Evolutionary conservation across 495 filamentous ascomycete species (phyloP).

Genomic region (Astrocystis sublimbata): DNA sequence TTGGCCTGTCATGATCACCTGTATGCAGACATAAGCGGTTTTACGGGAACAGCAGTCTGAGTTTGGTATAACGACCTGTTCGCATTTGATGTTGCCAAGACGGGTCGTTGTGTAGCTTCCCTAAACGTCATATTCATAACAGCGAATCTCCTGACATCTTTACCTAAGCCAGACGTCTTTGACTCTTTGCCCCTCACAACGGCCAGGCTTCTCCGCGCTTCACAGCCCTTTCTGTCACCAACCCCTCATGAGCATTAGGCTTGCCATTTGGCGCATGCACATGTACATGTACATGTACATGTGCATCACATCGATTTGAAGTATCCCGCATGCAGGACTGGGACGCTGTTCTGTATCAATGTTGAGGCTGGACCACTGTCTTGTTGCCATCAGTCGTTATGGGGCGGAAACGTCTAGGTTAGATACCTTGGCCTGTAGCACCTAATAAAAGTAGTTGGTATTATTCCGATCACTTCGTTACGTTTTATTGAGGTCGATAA

Average conservation of each 20-base stretch:
- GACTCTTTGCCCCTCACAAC: constrained; percentile 20
- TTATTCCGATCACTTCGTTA: too few species aligned
- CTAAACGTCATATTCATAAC: constrained; percentile 1
- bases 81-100: constrained; percentile 14
- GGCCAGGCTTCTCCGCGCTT: constrained; percentile 17
- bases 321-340: constrained; percentile 15
- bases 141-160: not conserved
- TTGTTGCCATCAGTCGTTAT: constrained; percentile 13
- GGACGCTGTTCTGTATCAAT: not conserved
- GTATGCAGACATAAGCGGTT: not conserved
- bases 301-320: constrained; percentile 15
- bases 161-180: not conserved
- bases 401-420: constrained; percentile 20
- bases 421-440: constrained; percentile 20
- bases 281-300: constrained; percentile 11
- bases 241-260: constrained; percentile 18
- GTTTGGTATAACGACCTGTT: constrained; percentile 12
- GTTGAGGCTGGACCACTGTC: constrained; percentile 3
- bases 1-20: not conserved
- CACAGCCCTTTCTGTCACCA: constrained; percentile 2
- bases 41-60: not conserved
- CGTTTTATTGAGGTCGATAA: too few species aligned
- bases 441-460: too few species aligned
- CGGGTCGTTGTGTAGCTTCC: constrained; percentile 9
- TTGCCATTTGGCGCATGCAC: constrained; percentile 22